A percentile compares a stretch with the other conserved stretches of the same genome.
These are phyloP conservation scores for Leccinum subfulvum DNA, from an alignment of 1,284 basidiomycete species.

Conservation along the genomic window DNA sequence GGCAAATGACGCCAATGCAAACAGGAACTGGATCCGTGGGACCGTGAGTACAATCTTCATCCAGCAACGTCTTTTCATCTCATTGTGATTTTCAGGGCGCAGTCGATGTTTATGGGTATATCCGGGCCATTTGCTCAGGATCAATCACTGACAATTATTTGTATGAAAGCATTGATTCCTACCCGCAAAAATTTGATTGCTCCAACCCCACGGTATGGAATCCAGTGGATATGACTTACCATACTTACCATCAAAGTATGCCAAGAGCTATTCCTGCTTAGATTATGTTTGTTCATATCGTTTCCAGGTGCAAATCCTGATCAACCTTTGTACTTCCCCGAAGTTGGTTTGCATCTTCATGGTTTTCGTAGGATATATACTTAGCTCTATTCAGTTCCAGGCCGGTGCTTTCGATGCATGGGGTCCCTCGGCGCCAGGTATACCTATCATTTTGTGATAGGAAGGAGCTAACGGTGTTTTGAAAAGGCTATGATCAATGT, in stretches of 20 bases:
- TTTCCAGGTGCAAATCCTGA: slow-evolving; percentile 26
- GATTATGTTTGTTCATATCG: slow-evolving; percentile 8
- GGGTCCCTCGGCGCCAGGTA: slow-evolving; percentile 65
- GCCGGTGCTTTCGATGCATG: slow-evolving; percentile 75
- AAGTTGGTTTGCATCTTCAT: slow-evolving; percentile 21
- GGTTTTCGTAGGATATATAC: background rate
- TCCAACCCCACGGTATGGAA: slow-evolving; percentile 32
- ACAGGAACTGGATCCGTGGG: slow-evolving; percentile 67
- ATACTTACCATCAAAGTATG: slow-evolving; percentile 31
- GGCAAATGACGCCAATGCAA: slow-evolving; percentile 66
- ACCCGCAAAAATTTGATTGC: slow-evolving; percentile 36
- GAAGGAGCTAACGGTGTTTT: slow-evolving; percentile 11
- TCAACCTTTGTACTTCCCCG: slow-evolving; percentile 35
- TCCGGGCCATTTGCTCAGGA: background rate
- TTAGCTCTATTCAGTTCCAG: slow-evolving; percentile 50
- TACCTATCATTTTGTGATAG: background rate
- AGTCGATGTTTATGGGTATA: slow-evolving; percentile 55
- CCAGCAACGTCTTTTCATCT: background rate
- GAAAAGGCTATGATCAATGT: slow-evolving; percentile 47
- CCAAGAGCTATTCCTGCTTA: background rate
- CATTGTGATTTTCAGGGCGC: slow-evolving; percentile 37
- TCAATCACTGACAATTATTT: slow-evolving; percentile 5
- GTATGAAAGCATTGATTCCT: slow-evolving; percentile 28
- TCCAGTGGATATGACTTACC: slow-evolving; percentile 29
- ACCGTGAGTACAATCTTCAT: slow-evolving; percentile 34